A percentile compares a stretch with the other conserved stretches of the same genome.
Conservation (phyloP, 148 eudicot genomes). For the Mesembryanthemum crystallinum region DNA sequence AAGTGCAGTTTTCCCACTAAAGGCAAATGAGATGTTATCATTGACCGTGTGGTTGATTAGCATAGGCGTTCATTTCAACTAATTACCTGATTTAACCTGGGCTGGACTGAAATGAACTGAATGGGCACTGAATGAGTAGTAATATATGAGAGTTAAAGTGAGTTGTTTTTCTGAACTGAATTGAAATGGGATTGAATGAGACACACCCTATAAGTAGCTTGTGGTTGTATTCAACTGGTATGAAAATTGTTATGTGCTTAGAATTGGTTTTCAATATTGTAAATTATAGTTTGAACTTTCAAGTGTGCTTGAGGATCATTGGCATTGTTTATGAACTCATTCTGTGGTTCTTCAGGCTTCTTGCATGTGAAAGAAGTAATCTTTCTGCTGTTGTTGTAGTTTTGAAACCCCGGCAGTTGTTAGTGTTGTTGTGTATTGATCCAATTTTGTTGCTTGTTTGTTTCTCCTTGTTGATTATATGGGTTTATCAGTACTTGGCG, state of each 20-base stretch:
- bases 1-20: no score
- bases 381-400: no score
- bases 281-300: background rate
- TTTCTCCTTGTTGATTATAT: background rate
- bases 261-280: background rate
- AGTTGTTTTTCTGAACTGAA: no score
- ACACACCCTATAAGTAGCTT: background rate
- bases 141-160: no score
- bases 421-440: background rate
- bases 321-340: background rate
- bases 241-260: background rate
- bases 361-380: background rate
- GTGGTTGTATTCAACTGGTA: background rate
- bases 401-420: background rate
- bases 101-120: no score
- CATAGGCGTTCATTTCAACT: no score
- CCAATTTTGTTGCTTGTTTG: background rate
- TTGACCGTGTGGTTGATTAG: no score
- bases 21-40: no score
- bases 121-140: no score
- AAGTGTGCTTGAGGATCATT: background rate
- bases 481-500: background rate
- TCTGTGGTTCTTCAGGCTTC: background rate
- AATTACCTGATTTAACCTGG: no score
- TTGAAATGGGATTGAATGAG: no score